Base-by-base conservation (phyloP, 2,329 filamentous ascomycete species). In the Beauveria rudraprayagi region DNA sequence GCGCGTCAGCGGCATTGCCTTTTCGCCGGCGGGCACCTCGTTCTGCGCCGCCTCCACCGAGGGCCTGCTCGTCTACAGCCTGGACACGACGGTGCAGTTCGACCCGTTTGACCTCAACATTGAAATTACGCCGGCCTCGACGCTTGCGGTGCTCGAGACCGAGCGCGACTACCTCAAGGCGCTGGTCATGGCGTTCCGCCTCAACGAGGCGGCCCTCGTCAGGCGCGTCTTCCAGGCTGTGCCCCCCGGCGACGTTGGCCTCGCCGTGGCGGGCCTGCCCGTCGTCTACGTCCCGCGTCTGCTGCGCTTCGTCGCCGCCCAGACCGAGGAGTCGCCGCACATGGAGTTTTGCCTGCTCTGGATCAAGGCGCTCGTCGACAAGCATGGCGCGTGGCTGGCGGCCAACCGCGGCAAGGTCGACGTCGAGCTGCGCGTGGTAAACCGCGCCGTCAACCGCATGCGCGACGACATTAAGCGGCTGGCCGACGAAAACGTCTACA, bases 31-130 rank as follows among this genome's bases (percentile, higher is more conserved):
- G 0, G 93, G 93, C 10, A 86, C 90, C 16, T 85, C 92, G 0
- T 99, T 99, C 76, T 97, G 94, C 71, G 94, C 93, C 1, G 92
- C 93, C 1, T 94, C 91, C 10, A 97, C 94, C 0, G 94, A 99
- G 76, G 94, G 94, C 17, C 80, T 99, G 11, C 80, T 99, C 48
- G 88, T 99, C 64, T 99, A 97, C 79, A 94, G 90, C 65, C 80
- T 99, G 28, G 94, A 99, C 71, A 87, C 85, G 46, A 82, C 85
- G 5, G 81, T 94, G 30, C 84, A 92, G 63, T 99, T 99, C 70
- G 94, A 99, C 70, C 94, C 94, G 0, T 96, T 97, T 69, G 94
- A 99, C 71, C 85, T 99, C 17, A 92, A 96, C 73, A 89, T 97
- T 70, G 90, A 90, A 65, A 90, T 99, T 66, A 99, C 94, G 5